Base-by-base conservation (phyloP, 2,329 filamentous ascomycete genomes). In the Exophiala dermatitidis region DNA sequence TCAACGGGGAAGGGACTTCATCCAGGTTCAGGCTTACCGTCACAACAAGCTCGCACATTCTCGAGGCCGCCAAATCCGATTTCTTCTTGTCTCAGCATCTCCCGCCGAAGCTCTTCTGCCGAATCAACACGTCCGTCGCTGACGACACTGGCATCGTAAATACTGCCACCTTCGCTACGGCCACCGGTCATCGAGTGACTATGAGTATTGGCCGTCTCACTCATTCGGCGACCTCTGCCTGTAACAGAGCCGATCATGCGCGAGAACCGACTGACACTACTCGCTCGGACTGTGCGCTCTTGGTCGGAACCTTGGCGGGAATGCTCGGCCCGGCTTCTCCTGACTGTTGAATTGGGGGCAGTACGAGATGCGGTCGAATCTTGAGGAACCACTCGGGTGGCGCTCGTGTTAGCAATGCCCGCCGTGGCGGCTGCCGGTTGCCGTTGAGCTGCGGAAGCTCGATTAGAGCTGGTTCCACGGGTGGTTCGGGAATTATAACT, bases 31-130 rank as follows among this genome's bases (percentile, higher is more conserved):
- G n/a, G 50, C 61, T 45, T 78, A 91, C 90, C 93, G 79, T 97
- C 93, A 71, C 93, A 98, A 74, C 93, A 98, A 55, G 91, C 90
- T 67, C 93, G 80, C 60, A 98, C 93, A 69, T 98, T 96, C 76
- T 97, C 91, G 64, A 97, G 77, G 58, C 84, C 79, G 29, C 84
- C 77, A 61, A 90, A 86, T 50, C 82, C 76, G 64, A 91, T 85
- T 66, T 90, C 84, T 58, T 81, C 68, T 49, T 74, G 69, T 46
- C 71, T 77, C 71, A 91, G 87, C 63, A 91, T 88, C 59, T 90
- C 83, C 59, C 84, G 79, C 52, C 88, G 78, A 53, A 95, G 69
- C 66, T 96, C 89, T 69, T 95, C 89, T 2, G 87, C 87, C 64
- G 85, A 89, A 66, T 91, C 86, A 59, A 85, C 82, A 10, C 65